Evolutionary conservation across 169 alveolate genomes (phyloP), one percentile per base, ranked within the genome.

Genomic region (Plasmodium reichenowi): DNA sequence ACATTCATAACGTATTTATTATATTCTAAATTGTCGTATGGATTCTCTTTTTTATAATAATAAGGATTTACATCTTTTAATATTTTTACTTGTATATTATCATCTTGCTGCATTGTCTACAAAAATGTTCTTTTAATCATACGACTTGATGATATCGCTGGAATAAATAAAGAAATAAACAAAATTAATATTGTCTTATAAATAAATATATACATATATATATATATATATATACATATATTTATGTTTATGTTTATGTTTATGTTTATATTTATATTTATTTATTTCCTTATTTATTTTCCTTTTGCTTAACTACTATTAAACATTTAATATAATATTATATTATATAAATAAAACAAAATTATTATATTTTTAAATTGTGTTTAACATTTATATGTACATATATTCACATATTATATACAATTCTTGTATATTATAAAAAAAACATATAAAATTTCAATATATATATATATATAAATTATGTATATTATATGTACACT

Each of bases 31-130:
- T 17, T 66, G 3, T 78, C 78, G 67, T 22, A 48, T 24, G 64
- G 54, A 22, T 78, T 47, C 29, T 22, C 22, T 5, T 66, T 50
- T 26, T 50, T 43, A 45, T 43, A 43, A 9, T 12, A 17, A 45
- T 26, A 24, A 2, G 15, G 2, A 12, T 48, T 59, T 50, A 64
- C 89, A 71, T 26, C 64, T 13, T 22, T 22, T n/a, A 50, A 50
- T 20, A 32, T 20, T 13, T 64, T 45, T 48, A 63, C 76, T 50
- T 58, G 64, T 24, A 17, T 56, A 64, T 64, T 66, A 17, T 24
- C 20, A 6, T 72, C 76, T 54, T 64, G 78, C 29, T 75, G 48
- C 89, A 78, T 78, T 64, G 48, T 76, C 10, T 64, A 60, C 6
- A 32, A 32, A 32, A 32, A 32, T 32, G 45, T 17, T 7, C 48